Evolutionary conservation across 306 rosid species (phyloP), one percentile per base, ranked within the genome.

Genomic region (Cicer judaicum): DNA sequence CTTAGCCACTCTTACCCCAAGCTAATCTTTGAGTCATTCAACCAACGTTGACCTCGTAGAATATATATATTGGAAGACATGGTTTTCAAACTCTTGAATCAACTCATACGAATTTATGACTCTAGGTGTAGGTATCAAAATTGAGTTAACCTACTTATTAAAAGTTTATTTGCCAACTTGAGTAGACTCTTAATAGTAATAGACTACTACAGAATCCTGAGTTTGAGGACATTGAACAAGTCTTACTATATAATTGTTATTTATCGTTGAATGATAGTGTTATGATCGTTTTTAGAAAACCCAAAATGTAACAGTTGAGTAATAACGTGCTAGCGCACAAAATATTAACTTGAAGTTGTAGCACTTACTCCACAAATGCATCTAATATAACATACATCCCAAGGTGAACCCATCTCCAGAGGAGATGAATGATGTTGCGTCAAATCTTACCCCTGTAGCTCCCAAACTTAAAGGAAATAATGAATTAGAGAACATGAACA

Each of bases 51-150:
- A 14, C 38, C 74, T 43, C 14, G 8, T 24, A 15, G 48, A 63
- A 43, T 53, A 5, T 59, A 46, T 14, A 18, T 34, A 46, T 46
- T 2, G 56, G 75, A 76, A 55, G 80, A 13, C 48, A 63, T 63
- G 49, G 34, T 41, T 63, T 10, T 63, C 50, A 40, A 40, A 63
- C 14, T 40, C 14, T 63, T 15, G 14, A 40, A 15, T n/a, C 9
- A 18, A 14, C 46, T 40, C 47, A 1, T 34, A 62, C n/a, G 4
- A 38, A 8, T 62, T n/a, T 62, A n/a, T 7, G 1, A 39, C 48
- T 62, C 43, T 60, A 29, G 43, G 65, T 60, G 36, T 34, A 62
- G 7, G 29, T 14, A 40, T 64, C 8, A 63, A 39, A 4, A 64
- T 64, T 11, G n/a, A 64, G 69, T 41, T 64, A 14, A 64, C 69